phyloP scores from a whole-genome alignment of 176 grass and related monocot species.

The Guadua angustifolia region DNA sequence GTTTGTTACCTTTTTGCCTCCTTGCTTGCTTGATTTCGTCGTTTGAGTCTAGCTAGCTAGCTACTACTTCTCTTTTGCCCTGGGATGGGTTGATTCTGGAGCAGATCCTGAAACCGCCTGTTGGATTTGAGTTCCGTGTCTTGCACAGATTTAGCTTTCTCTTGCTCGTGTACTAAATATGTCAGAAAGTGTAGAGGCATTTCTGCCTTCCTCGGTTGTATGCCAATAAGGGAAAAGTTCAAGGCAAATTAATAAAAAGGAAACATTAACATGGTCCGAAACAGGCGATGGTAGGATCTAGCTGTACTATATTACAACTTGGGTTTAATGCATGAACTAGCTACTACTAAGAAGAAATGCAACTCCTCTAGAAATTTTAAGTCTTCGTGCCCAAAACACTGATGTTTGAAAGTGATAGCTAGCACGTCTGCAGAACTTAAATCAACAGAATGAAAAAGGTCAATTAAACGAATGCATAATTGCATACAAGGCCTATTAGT shows the following conservation, averaged over 20 bases:
- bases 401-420: neutral
- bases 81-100: neutral
- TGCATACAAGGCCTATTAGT: too few relatives aligned
- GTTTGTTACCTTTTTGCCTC: neutral
- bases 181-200: neutral
- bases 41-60: neutral
- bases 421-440: neutral
- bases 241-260: constrained; percentile 17
- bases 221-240: constrained; percentile 14
- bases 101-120: constrained; percentile 28
- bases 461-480: neutral
- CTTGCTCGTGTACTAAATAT: neutral
- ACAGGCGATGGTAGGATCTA: constrained; percentile 9
- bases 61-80: neutral
- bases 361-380: too few relatives aligned
- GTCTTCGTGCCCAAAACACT: neutral
- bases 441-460: neutral
- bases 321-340: neutral
- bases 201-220: neutral
- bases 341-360: neutral
- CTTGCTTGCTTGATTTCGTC: neutral
- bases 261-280: constrained; percentile 12
- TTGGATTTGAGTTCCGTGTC: neutral
- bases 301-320: constrained; percentile 28
- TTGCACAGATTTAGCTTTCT: neutral